Conservation (phyloP, 2,329 filamentous ascomycete genomes). For the Diplodia seriata region DNA sequence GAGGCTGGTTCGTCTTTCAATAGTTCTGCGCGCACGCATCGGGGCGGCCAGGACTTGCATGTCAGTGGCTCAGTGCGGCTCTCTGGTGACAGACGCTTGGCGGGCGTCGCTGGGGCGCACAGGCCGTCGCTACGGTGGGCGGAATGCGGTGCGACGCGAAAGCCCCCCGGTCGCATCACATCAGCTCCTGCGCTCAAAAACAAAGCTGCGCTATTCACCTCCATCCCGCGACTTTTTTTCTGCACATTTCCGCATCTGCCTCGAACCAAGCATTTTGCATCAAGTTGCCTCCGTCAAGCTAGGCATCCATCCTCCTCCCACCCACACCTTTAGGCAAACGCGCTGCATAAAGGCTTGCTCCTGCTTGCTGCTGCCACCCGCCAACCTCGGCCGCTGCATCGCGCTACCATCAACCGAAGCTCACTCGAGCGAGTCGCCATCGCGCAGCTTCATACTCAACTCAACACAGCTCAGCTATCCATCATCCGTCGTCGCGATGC, state of each 20-base stretch:
- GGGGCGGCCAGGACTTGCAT: not conserved
- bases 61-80: slow-evolving; percentile 7
- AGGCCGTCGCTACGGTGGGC: not conserved
- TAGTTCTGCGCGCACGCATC: too few species aligned
- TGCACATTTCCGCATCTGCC: slow-evolving; percentile 4
- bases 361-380: slow-evolving; percentile 25
- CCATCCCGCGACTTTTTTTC: slow-evolving; percentile 21
- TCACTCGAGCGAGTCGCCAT: slow-evolving; percentile 9
- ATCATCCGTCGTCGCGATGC: slow-evolving; percentile 2
- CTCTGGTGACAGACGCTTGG: not conserved
- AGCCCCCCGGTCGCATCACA: slow-evolving; percentile 29
- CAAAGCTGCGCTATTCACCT: slow-evolving; percentile 21
- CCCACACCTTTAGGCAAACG: not conserved
- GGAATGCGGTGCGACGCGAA: slow-evolving; percentile 25
- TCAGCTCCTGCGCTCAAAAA: slow-evolving; percentile 25
- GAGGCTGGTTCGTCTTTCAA: not conserved
- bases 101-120: not conserved
- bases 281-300: not conserved
- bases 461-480: not conserved
- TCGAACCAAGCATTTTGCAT: not conserved
- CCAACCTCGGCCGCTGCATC: slow-evolving; percentile 21
- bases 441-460: slow-evolving; percentile 5
- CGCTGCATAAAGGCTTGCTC: slow-evolving; percentile 3
- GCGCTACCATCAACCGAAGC: slow-evolving; percentile 29
- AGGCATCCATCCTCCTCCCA: not conserved